phyloP scores from a whole-genome alignment of 2,329 filamentous ascomycete genomes.

The Hypoxylon sp. region DNA sequence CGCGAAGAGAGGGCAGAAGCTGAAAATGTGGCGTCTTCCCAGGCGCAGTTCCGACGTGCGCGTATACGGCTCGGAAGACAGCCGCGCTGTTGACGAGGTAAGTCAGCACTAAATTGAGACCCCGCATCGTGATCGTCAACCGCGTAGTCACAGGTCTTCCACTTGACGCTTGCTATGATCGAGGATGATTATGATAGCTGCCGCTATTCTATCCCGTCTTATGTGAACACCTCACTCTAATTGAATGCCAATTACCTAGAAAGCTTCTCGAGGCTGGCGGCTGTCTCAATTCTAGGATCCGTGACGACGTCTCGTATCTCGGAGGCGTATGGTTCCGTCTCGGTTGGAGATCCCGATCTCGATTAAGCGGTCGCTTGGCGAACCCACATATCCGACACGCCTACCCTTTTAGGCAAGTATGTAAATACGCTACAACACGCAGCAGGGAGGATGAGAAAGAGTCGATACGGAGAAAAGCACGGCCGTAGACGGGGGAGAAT shows the following conservation, averaged over 20 bases:
- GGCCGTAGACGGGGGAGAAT: neutral
- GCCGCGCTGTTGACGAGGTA: slow-evolving; percentile 23
- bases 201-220: neutral
- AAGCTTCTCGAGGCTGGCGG: neutral
- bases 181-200: neutral
- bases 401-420: slow-evolving; percentile 32
- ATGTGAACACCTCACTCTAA: neutral
- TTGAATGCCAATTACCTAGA: too few relatives aligned
- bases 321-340: slow-evolving; percentile 9
- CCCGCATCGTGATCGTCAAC: slow-evolving; percentile 29
- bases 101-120: slow-evolving; percentile 18
- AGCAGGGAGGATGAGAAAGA: neutral
- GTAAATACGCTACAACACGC: slow-evolving; percentile 9
- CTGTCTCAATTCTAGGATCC: neutral
- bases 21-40: slow-evolving; percentile 55
- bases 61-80: slow-evolving; percentile 7
- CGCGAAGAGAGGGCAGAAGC: slow-evolving; percentile 59
- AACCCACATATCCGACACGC: slow-evolving; percentile 5
- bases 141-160: neutral
- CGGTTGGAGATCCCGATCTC: slow-evolving; percentile 31
- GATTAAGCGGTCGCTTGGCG: slow-evolving; percentile 37
- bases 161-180: neutral
- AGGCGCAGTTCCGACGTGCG: slow-evolving; percentile 25
- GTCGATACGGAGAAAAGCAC: neutral
- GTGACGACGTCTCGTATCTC: slow-evolving; percentile 17